These are phyloP conservation scores for Fusarium odoratissimum DNA, from an alignment of 2,329 filamentous ascomycete species.

Conservation along the genomic window DNA sequence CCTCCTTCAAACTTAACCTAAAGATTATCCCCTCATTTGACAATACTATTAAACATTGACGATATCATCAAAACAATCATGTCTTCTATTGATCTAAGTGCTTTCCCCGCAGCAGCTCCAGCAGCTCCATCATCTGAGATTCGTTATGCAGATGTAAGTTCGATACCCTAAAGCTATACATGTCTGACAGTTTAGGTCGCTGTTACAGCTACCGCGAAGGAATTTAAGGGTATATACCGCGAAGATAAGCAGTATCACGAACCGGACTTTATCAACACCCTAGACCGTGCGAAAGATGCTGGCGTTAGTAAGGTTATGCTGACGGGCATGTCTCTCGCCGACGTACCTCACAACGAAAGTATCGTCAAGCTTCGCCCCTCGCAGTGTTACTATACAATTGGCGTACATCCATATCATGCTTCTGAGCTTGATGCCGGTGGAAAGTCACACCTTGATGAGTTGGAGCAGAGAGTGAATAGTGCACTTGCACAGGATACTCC, in stretches of 20 bases:
- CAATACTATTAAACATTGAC: neutral
- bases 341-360: conserved; percentile 45
- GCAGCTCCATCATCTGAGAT: conserved; percentile 34
- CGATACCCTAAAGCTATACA: neutral
- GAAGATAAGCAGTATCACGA: conserved; percentile 60
- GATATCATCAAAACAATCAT: conserved; percentile 15
- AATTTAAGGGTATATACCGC: conserved; percentile 63
- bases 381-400: conserved; percentile 58
- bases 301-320: conserved; percentile 57
- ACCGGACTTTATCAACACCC: conserved; percentile 56
- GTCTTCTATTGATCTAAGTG: conserved; percentile 38
- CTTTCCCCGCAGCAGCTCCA: conserved; percentile 39
- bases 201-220: conserved; percentile 54
- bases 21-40: conserved; percentile 5
- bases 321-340: conserved; percentile 53
- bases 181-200: conserved; percentile 47
- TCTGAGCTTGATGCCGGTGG: conserved; percentile 53
- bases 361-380: conserved; percentile 46
- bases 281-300: conserved; percentile 55
- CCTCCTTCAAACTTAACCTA: conserved; percentile 6
- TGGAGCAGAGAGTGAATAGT: conserved; percentile 41
- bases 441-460: conserved; percentile 35
- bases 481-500: conserved; percentile 40
- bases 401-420: conserved; percentile 64
- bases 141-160: conserved; percentile 43